Percentiles rank a stretch among this genome's conserved stretches.
Evolutionary conservation across 164 flowering plant genomes (phyloP).

Genomic region (Protea cynaroides): DNA sequence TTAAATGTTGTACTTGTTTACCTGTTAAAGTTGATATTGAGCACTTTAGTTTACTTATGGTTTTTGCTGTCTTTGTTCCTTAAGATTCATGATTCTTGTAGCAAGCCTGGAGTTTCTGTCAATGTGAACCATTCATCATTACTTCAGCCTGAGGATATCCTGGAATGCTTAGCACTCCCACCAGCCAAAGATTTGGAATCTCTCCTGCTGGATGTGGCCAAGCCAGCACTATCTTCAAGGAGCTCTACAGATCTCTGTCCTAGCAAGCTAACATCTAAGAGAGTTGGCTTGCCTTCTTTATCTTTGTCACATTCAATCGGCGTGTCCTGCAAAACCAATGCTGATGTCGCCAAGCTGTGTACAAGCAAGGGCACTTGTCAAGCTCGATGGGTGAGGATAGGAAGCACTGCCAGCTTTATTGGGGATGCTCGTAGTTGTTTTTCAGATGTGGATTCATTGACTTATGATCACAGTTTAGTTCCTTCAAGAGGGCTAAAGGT

Average conservation of each 20-base stretch:
- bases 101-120: slow-evolving; percentile 25
- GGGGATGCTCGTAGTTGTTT: slow-evolving; percentile 27
- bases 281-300: slow-evolving; percentile 65
- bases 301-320: slow-evolving; percentile 67
- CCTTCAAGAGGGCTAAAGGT: slow-evolving; percentile 24
- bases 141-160: slow-evolving; percentile 42
- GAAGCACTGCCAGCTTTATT: slow-evolving; percentile 24
- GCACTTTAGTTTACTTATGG: neutral
- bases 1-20: neutral
- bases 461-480: slow-evolving; percentile 43
- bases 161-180: slow-evolving; percentile 58
- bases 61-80: slow-evolving; percentile 6
- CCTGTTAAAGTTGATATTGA: neutral
- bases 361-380: slow-evolving; percentile 45
- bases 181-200: slow-evolving; percentile 64
- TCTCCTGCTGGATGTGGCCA: slow-evolving; percentile 57
- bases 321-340: slow-evolving; percentile 46
- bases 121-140: slow-evolving; percentile 23
- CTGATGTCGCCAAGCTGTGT: slow-evolving; percentile 52
- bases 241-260: slow-evolving; percentile 34
- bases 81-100: slow-evolving; percentile 34
- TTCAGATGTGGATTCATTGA: slow-evolving; percentile 46
- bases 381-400: slow-evolving; percentile 67
- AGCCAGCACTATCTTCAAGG: slow-evolving; percentile 33
- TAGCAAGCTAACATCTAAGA: slow-evolving; percentile 35